Conservation (phyloP, 2,329 filamentous ascomycete species). For the Fusarium tuaranense region DNA sequence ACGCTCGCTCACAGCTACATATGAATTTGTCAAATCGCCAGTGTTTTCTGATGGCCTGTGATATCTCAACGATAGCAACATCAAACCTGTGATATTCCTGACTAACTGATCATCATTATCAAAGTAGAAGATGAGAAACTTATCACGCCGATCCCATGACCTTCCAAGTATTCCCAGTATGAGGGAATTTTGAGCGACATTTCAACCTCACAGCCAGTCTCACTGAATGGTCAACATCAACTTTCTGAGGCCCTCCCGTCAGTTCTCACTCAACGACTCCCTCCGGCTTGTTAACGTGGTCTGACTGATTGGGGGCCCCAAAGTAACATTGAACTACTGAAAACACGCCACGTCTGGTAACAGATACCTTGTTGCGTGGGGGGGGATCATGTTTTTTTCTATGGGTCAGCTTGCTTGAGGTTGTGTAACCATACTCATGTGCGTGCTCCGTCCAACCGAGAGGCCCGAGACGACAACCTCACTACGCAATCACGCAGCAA, state of each 20-base stretch:
- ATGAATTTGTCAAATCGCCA: neutral
- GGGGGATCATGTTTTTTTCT: neutral
- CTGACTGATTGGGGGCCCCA: neutral
- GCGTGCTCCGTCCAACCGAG: neutral
- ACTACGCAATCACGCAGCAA: neutral
- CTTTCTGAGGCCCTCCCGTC: conserved; percentile 3
- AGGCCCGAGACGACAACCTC: neutral
- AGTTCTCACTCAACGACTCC: neutral
- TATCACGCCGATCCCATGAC: neutral
- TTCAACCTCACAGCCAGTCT: neutral
- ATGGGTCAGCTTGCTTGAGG: neutral
- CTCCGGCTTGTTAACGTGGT: neutral
- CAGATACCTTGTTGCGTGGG: neutral
- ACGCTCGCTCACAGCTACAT: neutral
- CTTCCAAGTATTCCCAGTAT: neutral
- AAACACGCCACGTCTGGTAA: neutral
- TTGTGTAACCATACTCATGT: neutral
- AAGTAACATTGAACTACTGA: neutral
- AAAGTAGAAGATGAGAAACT: neutral
- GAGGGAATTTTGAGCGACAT: neutral
- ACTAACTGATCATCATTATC: neutral
- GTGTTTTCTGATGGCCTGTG: neutral
- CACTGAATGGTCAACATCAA: neutral
- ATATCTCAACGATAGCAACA: neutral
- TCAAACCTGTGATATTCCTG: neutral